Conservation (phyloP, 2,329 filamentous ascomycete species). For the Hortaea sp. region DNA sequence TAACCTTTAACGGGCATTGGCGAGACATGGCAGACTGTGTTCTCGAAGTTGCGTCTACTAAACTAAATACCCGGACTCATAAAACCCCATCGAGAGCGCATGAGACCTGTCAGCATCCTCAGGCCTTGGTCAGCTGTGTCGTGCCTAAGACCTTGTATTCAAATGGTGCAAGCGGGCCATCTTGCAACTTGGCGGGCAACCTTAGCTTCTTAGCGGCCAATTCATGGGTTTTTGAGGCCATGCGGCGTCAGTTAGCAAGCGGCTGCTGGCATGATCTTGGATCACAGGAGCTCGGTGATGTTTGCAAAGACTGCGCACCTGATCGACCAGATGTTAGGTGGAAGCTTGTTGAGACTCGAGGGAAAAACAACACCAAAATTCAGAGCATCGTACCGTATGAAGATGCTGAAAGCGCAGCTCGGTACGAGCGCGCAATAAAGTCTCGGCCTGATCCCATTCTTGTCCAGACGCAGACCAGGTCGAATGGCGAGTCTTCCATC, state of each 20-base stretch:
- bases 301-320: conserved; percentile 28
- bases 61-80: too few relatives aligned
- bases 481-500: too few relatives aligned
- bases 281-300: not conserved
- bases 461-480: conserved; percentile 1
- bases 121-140: not conserved
- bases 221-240: conserved; percentile 16
- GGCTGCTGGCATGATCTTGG: conserved; percentile 10
- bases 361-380: conserved; percentile 16
- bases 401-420: conserved; percentile 38
- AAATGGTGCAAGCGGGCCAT: too few relatives aligned
- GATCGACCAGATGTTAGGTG: conserved; percentile 28
- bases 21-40: too few relatives aligned
- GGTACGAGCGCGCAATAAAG: conserved; percentile 44
- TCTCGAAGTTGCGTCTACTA: too few relatives aligned
- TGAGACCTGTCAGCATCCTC: not conserved
- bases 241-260: conserved; percentile 12
- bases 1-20: too few relatives aligned
- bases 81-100: too few relatives aligned
- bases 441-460: conserved; percentile 28
- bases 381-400: conserved; percentile 33
- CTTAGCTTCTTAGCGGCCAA: conserved; percentile 7
- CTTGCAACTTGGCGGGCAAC: conserved; percentile 4
- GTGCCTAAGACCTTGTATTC: too few relatives aligned
- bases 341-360: conserved; percentile 19